phyloP scores from a whole-genome alignment of 208 protist genomes.

The Naegleria gruberi region DNA sequence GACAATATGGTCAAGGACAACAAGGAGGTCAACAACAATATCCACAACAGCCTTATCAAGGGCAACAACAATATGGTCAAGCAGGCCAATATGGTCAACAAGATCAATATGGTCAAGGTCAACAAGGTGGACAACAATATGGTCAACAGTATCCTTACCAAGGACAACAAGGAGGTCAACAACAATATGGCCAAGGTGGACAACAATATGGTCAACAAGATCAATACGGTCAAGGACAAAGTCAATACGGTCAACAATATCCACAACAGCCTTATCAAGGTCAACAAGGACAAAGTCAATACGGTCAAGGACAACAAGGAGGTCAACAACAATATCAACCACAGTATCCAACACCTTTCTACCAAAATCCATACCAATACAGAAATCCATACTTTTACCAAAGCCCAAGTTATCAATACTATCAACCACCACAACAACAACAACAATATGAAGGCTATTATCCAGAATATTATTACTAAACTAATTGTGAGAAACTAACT shows the following conservation, averaged over 20 bases:
- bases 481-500: too few species aligned
- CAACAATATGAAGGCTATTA: not conserved
- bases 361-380: too few species aligned
- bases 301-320: not conserved
- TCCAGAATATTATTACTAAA: not conserved
- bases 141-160: not conserved
- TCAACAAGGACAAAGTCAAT: not conserved
- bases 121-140: not conserved
- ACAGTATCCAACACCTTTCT: too few species aligned
- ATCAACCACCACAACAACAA: not conserved
- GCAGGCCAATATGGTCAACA: not conserved
- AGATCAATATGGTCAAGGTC: not conserved
- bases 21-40: not conserved
- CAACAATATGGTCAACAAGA: not conserved
- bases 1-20: not conserved
- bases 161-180: not conserved
- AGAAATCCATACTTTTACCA: not conserved
- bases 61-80: not conserved
- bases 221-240: not conserved
- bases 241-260: not conserved
- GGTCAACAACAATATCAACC: too few species aligned
- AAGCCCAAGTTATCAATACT: not conserved
- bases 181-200: not conserved
- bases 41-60: not conserved
- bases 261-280: not conserved